Evolutionary conservation across 2,329 filamentous ascomycete genomes (phyloP).

Genomic region (Fusarium sp.): DNA sequence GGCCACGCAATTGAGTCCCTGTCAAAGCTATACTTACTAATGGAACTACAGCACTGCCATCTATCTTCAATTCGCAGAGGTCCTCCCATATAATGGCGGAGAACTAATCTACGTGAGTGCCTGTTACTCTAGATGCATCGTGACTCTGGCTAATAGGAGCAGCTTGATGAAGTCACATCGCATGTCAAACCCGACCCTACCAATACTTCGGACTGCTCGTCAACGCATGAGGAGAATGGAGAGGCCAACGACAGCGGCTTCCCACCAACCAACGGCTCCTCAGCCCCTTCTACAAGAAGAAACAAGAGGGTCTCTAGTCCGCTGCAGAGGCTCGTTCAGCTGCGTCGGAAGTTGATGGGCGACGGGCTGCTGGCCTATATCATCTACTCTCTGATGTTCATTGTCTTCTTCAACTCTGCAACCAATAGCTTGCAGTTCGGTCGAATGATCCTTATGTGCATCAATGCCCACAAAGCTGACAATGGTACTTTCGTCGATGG

Average conservation of each 20-base stretch:
- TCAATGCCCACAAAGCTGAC: neutral
- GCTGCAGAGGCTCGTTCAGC: neutral
- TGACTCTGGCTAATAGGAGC: neutral
- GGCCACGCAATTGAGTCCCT: too few species aligned
- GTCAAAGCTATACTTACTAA: neutral
- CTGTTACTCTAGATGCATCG: neutral
- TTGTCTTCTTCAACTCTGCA: neutral
- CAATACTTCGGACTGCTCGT: neutral
- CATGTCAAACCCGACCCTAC: neutral
- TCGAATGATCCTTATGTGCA: neutral
- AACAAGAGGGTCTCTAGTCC: rapidly evolving
- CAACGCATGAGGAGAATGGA: neutral
- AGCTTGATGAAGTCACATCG: neutral
- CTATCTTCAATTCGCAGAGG: neutral
- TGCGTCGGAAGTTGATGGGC: neutral
- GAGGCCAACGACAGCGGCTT: neutral
- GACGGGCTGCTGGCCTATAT: neutral
- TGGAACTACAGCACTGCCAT: neutral
- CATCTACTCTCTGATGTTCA: neutral
- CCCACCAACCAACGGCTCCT: too few species aligned
- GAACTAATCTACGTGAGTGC: neutral
- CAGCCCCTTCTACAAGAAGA: too few species aligned
- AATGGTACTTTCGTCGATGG: neutral
- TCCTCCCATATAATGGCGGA: neutral
- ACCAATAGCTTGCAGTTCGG: neutral